phyloP scores from a whole-genome alignment of 805 yeast species.

The Starmerella kuoi region DNA sequence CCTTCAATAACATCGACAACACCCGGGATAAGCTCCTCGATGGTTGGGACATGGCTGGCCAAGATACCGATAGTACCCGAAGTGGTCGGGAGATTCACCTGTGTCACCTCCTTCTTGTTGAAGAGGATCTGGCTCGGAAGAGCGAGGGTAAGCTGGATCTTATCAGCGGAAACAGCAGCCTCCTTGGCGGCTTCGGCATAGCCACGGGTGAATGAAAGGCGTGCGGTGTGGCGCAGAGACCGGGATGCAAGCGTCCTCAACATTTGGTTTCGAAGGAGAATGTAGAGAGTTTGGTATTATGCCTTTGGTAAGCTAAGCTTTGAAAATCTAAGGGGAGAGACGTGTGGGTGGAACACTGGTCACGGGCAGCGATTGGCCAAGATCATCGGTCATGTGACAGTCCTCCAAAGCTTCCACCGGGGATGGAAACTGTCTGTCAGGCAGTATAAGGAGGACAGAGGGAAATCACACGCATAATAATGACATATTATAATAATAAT shows the following conservation, averaged over 20 bases:
- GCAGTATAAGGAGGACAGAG: too few species aligned
- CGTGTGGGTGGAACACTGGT: neutral
- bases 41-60: constrained; percentile 95
- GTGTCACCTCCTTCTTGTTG: constrained; percentile 32
- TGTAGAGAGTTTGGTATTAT: constrained; percentile 4
- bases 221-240: constrained; percentile 21
- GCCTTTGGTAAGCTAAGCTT: constrained; percentile 9
- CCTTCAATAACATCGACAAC: constrained; percentile 80
- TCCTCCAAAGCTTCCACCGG: too few species aligned
- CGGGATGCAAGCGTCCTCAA: constrained; percentile 22
- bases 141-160: constrained; percentile 76
- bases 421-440: too few species aligned
- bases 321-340: neutral
- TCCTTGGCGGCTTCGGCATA: constrained; percentile 67
- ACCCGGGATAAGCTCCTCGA: constrained; percentile 94
- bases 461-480: too few species aligned
- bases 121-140: constrained; percentile 49
- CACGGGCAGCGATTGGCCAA: constrained; percentile 8
- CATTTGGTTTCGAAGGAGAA: constrained; percentile 16
- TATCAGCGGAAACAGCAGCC: constrained; percentile 41
- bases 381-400: too few species aligned
- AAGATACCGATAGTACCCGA: constrained; percentile 94
- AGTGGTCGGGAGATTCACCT: constrained; percentile 91
- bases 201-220: constrained; percentile 29
- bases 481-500: too few species aligned